Evolutionary conservation across 2,329 filamentous ascomycete genomes (phyloP), one percentile per base, ranked within the genome.

Genomic region (Diatrype stigma): DNA sequence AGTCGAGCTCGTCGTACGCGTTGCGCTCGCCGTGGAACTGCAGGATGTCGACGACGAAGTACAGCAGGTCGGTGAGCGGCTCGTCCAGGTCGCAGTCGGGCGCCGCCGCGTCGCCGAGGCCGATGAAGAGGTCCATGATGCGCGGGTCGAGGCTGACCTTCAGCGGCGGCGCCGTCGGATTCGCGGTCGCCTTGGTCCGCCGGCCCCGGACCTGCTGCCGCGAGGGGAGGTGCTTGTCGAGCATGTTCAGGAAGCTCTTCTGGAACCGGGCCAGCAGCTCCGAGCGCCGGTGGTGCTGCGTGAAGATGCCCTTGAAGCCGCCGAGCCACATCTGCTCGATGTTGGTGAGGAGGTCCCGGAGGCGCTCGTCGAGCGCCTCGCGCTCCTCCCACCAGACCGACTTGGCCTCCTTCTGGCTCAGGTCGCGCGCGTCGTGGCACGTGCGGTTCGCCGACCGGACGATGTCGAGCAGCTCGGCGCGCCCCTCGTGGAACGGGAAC

Each of bases 11-110:
- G 61, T 99, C 94, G 69, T 96, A 96, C 0, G 95, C 94, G 65
- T 97, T 99, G 45, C 85, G 82, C 71, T 99, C 95, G 16, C 94
- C 94, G 60, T 96, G 90, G 69, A 99, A 97, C 66, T 97, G 94
- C 2, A 99, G 77, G 47, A 97, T 92, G 62, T 99, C 94, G 6
- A 99, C 86, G 1, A 97, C 89, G 65, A 97, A 97, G 71, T 96
- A 97, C 3, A 99, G 80, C 26, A 99, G 74, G 66, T 99, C 94
- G 59, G 87, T 90, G n/a, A 99, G 73, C 0, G 87, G 84, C 62
- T 97, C 93, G 56, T 97, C 93, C 21, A 95, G 79, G 55, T 96
- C 90, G 51, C 75, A 72, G 7, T 85, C 82, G 2, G 85, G 80
- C 7, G 80, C 78, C 0, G 81, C 81, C 2, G 89, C 81, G 61